Evolutionary conservation across 495 filamentous ascomycete genomes (phyloP).

Genomic region (Xylaria venustula): DNA sequence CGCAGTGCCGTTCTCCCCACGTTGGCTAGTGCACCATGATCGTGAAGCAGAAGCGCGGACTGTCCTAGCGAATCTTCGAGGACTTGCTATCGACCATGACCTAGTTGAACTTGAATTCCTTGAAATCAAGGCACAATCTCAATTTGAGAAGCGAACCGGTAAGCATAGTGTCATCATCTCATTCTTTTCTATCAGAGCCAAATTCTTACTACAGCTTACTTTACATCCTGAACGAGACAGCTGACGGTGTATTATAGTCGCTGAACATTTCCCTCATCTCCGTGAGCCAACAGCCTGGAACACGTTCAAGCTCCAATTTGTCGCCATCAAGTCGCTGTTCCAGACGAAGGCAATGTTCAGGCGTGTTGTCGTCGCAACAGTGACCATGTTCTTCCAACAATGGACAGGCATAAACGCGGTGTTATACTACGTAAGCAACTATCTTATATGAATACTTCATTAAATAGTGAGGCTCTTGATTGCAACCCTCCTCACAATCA

Average conservation of each 20-base stretch:
- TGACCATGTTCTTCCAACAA: constrained; percentile 77
- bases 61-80: constrained; percentile 67
- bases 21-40: constrained; percentile 73
- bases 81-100: constrained; percentile 57
- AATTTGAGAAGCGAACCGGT: constrained; percentile 71
- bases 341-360: constrained; percentile 71
- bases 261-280: constrained; percentile 68
- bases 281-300: constrained; percentile 59
- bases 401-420: constrained; percentile 75
- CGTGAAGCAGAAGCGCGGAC: constrained; percentile 68
- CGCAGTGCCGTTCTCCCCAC: constrained; percentile 70
- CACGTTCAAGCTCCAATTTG: constrained; percentile 66
- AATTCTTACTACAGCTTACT: background rate
- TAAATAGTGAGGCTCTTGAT: no score
- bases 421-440: constrained; percentile 39
- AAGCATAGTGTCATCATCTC: background rate
- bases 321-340: constrained; percentile 72
- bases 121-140: constrained; percentile 77
- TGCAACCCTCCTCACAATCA: no score
- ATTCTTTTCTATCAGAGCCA: background rate
- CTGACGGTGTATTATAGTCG: constrained; percentile 31
- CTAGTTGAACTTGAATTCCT: constrained; percentile 73
- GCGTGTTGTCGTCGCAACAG: constrained; percentile 63
- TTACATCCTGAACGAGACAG: background rate
- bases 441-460: no score